phyloP scores from a whole-genome alignment of 2,329 filamentous ascomycete genomes.

The Paraphaeosphaeria sporulosa region DNA sequence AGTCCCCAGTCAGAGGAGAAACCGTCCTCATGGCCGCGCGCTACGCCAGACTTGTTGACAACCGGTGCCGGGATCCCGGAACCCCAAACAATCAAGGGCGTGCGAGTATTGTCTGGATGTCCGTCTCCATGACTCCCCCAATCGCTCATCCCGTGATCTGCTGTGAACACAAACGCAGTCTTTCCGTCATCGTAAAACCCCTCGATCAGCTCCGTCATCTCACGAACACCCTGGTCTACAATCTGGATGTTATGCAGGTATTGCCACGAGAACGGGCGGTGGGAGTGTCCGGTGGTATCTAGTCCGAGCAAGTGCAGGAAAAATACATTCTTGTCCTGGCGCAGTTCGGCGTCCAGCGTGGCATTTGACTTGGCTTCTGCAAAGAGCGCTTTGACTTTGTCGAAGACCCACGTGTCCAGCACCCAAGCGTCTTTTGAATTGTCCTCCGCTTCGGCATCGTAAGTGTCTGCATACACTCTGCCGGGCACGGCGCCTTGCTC shows the following conservation, averaged over 20 bases:
- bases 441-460: conserved; percentile 85
- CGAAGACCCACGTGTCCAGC: conserved; percentile 95
- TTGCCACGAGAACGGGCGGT: conserved; percentile 91
- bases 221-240: conserved; percentile 87
- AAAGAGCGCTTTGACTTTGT: conserved; percentile 88
- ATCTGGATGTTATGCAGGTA: conserved; percentile 95
- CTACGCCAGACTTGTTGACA: conserved; percentile 62
- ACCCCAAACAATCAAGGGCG: conserved; percentile 91
- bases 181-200: conserved; percentile 83
- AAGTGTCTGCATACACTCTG: conserved; percentile 84
- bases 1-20: conserved; percentile 91
- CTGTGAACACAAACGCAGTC: conserved; percentile 95
- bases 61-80: conserved; percentile 84
- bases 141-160: conserved; percentile 98
- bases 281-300: conserved; percentile 87
- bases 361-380: conserved; percentile 78
- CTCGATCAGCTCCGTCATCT: conserved; percentile 81
- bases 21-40: conserved; percentile 83
- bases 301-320: conserved; percentile 93
- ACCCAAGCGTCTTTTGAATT: conserved; percentile 82
- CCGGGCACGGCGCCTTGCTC: conserved; percentile 89
- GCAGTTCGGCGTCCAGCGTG: conserved; percentile 74
- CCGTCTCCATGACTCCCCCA: conserved; percentile 99
- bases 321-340: conserved; percentile 88
- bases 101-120: conserved; percentile 95